phyloP scores from a whole-genome alignment of 345 rosid species.

The Salix suchowensis region DNA sequence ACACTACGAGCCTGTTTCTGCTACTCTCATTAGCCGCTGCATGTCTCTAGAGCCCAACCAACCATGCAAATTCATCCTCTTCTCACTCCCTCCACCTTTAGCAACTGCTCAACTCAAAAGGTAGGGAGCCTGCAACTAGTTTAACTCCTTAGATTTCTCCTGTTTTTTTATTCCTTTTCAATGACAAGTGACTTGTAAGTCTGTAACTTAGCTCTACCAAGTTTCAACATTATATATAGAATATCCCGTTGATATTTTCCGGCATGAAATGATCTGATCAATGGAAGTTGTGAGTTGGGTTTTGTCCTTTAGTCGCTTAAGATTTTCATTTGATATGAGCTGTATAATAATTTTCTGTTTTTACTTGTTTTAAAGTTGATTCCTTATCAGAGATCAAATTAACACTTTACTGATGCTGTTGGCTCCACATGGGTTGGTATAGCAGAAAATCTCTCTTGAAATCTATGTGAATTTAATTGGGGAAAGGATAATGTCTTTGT shows the following conservation, averaged over 20 bases:
- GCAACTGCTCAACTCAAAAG: constrained; percentile 15
- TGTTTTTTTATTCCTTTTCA: not conserved
- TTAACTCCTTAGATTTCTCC: not conserved
- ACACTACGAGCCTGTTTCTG: constrained; percentile 13
- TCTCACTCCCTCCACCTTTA: not conserved
- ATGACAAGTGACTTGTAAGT: no score
- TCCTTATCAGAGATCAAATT: not conserved
- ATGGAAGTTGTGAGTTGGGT: no score
- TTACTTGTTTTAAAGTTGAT: not conserved
- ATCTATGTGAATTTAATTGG: not conserved
- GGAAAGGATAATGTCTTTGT: not conserved
- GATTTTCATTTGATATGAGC: no score
- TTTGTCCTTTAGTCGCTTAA: no score
- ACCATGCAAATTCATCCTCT: constrained; percentile 17
- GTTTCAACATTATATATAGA: no score
- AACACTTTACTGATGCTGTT: not conserved
- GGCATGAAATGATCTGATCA: no score
- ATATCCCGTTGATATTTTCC: no score
- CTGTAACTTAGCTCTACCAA: no score
- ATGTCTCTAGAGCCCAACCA: constrained; percentile 2
- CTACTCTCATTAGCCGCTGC: constrained; percentile 8
- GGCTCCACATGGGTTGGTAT: not conserved
- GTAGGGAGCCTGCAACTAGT: not conserved
- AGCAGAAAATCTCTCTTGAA: not conserved
- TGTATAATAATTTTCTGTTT: no score